Conservation (phyloP, 805 yeast genomes). For the Brettanomyces sp. region DNA sequence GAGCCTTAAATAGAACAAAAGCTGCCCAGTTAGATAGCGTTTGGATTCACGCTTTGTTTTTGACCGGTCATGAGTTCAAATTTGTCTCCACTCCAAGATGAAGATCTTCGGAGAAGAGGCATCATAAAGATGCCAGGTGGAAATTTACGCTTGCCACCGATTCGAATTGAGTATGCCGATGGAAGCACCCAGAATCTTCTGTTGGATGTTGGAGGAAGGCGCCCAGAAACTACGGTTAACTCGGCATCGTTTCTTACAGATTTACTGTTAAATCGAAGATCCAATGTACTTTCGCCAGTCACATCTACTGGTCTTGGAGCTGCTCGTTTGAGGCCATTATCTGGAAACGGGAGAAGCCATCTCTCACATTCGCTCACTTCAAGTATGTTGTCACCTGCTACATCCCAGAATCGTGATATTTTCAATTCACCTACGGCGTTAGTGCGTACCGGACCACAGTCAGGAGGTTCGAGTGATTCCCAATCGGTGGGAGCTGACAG, state of each 20-base stretch:
- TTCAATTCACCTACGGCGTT: too few species aligned
- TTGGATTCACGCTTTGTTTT: neutral
- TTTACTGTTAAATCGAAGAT: slow-evolving; percentile 1
- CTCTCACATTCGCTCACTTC: slow-evolving; percentile 9
- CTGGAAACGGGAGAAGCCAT: slow-evolving; percentile 14
- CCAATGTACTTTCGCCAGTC: neutral
- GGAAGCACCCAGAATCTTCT: slow-evolving; percentile 20
- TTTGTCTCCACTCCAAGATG: neutral
- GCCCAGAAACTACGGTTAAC: neutral
- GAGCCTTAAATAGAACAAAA: too few species aligned
- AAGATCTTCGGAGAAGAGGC: slow-evolving; percentile 7
- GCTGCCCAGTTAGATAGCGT: neutral
- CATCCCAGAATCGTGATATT: too few species aligned
- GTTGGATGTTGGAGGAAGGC: slow-evolving; percentile 23
- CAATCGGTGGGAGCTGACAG: too few species aligned
- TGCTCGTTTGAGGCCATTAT: neutral
- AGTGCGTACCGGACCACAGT: too few species aligned
- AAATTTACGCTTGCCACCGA: slow-evolving; percentile 21
- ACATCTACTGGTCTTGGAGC: neutral
- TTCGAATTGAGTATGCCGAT: slow-evolving; percentile 21
- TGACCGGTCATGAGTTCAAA: too few species aligned
- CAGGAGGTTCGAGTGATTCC: too few species aligned
- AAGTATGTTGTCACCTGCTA: neutral
- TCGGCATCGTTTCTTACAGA: slow-evolving; percentile 1
- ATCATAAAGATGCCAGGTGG: slow-evolving; percentile 12